phyloP scores from a whole-genome alignment of 352 stramenopile genomes.

The Globisporangium radiosum region DNA sequence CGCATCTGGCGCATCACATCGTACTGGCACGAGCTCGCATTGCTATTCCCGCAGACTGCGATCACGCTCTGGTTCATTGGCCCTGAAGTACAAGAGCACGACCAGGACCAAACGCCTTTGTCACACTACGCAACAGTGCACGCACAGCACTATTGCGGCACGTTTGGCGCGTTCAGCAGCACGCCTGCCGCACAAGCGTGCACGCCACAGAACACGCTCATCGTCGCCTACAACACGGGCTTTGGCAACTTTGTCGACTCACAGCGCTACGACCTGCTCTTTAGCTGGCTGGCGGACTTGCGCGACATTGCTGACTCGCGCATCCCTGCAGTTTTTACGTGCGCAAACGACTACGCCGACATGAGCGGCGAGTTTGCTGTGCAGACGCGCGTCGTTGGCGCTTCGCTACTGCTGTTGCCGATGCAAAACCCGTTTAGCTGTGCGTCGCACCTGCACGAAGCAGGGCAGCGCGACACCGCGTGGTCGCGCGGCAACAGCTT shows the following conservation, averaged over 20 bases:
- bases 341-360: slow-evolving; percentile 71
- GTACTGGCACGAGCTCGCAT: slow-evolving; percentile 58
- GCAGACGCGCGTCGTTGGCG: slow-evolving; percentile 51
- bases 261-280: slow-evolving; percentile 36
- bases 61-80: slow-evolving; percentile 61
- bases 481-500: slow-evolving; percentile 74
- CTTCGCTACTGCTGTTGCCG: slow-evolving; percentile 53
- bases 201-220: slow-evolving; percentile 32
- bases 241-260: slow-evolving; percentile 78
- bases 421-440: slow-evolving; percentile 72
- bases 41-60: slow-evolving; percentile 23
- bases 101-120: slow-evolving; percentile 2
- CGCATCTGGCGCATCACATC: slow-evolving; percentile 54
- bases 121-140: slow-evolving; percentile 17
- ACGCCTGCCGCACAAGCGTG: slow-evolving; percentile 23
- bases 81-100: slow-evolving; percentile 31
- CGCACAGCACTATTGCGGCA: slow-evolving; percentile 36
- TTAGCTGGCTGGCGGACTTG: slow-evolving; percentile 69
- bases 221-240: slow-evolving; percentile 70
- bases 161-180: slow-evolving; percentile 42
- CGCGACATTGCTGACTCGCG: slow-evolving; percentile 40
- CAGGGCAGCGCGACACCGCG: slow-evolving; percentile 47
- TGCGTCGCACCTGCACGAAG: slow-evolving; percentile 66
- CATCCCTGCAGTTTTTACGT: slow-evolving; percentile 65
- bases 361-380: slow-evolving; percentile 77